These are phyloP conservation scores for Hibiscus tridactylites DNA, from an alignment of 345 rosid species.

Conservation along the genomic window DNA sequence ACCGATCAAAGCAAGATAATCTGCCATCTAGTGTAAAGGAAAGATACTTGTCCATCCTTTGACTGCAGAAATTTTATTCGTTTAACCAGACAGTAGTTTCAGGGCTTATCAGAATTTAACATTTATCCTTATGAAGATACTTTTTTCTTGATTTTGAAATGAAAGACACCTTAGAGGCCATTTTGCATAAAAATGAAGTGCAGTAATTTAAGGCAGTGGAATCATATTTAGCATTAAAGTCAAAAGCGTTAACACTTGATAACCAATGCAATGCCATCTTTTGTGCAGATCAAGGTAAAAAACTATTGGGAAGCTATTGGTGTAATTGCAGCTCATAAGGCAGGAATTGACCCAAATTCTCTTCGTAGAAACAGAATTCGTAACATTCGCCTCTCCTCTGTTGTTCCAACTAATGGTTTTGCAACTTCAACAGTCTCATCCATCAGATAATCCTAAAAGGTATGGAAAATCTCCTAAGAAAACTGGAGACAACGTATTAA, in stretches of 20 bases:
- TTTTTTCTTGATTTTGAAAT: not conserved
- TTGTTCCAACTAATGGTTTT: constrained; percentile 19
- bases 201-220: not conserved
- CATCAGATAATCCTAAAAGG: constrained; percentile 1
- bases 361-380: constrained; percentile 35
- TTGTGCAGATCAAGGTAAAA: constrained; percentile 45
- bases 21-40: too few relatives aligned
- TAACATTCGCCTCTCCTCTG: constrained; percentile 20
- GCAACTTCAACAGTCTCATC: constrained; percentile 24
- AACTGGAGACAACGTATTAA: not conserved
- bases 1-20: too few relatives aligned
- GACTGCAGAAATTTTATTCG: not conserved
- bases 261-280: not conserved
- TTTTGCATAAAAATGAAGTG: not conserved
- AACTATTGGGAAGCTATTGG: constrained; percentile 72
- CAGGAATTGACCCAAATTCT: constrained; percentile 32
- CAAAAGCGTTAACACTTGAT: not conserved
- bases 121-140: not conserved
- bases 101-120: not conserved
- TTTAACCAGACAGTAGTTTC: not conserved
- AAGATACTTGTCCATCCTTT: too few relatives aligned
- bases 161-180: not conserved
- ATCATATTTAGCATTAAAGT: not conserved
- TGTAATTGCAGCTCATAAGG: constrained; percentile 51
- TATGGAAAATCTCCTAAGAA: not conserved